A percentile compares a stretch with the other conserved stretches of the same genome.
Evolutionary conservation across 176 grass and related monocot genomes (phyloP).

Genomic region (Triticum monococcum): DNA sequence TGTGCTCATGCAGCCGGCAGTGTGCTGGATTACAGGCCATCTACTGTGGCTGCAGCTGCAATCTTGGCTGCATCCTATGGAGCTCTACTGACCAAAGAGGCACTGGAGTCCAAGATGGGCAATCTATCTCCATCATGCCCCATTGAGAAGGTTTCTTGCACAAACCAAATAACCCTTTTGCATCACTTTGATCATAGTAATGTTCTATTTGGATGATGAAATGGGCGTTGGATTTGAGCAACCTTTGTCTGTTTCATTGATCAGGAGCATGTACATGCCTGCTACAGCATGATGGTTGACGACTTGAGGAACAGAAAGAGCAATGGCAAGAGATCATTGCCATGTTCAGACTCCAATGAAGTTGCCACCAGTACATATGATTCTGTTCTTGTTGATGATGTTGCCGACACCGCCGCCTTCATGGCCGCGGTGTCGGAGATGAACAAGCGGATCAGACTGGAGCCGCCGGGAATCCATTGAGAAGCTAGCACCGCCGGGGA

Average conservation of each 20-base stretch:
- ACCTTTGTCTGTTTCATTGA: constrained; percentile 33
- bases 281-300: constrained; percentile 61
- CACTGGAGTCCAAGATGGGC: constrained; percentile 54
- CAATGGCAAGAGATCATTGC: constrained; percentile 48
- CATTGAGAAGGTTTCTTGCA: constrained; percentile 56
- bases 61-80: constrained; percentile 68
- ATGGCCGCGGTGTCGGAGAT: neutral
- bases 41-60: constrained; percentile 69
- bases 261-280: constrained; percentile 69
- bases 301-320: constrained; percentile 39
- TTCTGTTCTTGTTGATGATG: constrained; percentile 58
- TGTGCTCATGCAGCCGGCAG: constrained; percentile 42
- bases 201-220: neutral
- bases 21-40: constrained; percentile 67
- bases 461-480: constrained; percentile 58
- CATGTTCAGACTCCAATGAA: constrained; percentile 46
- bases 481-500: constrained; percentile 50
- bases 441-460: constrained; percentile 70
- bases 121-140: constrained; percentile 48
- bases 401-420: constrained; percentile 50
- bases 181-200: constrained; percentile 16
- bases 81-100: constrained; percentile 46
- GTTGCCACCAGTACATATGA: constrained; percentile 55
- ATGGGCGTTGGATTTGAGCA: constrained; percentile 11
- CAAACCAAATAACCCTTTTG: neutral